Evolutionary conservation across 2,329 filamentous ascomycete species (phyloP), one percentile per base, ranked within the genome.

Genomic region (Colletotrichum somersetense): DNA sequence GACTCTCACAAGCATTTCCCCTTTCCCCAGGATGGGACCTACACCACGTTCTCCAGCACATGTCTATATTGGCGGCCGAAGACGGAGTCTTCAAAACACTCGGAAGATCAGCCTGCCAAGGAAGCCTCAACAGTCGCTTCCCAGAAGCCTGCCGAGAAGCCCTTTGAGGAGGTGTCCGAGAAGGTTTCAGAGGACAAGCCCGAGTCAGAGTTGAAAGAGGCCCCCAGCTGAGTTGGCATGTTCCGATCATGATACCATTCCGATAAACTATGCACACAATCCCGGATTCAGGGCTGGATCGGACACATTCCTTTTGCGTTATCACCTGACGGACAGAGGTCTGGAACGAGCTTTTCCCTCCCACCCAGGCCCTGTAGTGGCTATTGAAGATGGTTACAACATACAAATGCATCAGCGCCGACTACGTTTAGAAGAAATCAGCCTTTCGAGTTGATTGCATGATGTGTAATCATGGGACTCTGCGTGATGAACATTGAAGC

Each of bases 21-120:
- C 0, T 85, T 85, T 66, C 84, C 84, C 0, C 78, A 82, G 14
- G 82, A 85, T n/a, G 72, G 76, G 0, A 78, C 76, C 5, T 77
- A 80, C 62, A 78, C 77, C 8, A 81, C 80, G 2, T 86, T 86
- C 66, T 83, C 81, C 0, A 82, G 79, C 67, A 85, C 83, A 0
- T 76, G 74, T 23, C 79, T 85, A 10, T 84, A 85, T 66, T 85
- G 83, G 83, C 59, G 69, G 23, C 59, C 69, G 5, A 71, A 62
- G 20, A 5, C 58, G 8, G 62, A 57, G 40, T 10, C 62, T 23
- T 1, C 20, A 7, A 6, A 14, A 26, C 12, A 14, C 2, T 5
- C 18, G 2, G 57, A 62, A 16, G 52, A 46, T 35, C 20, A 40
- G 12, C 8, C 20, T 7, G 52, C 14, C 6, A 6, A 48, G 18